phyloP scores from a whole-genome alignment of 768 basidiomycete genomes.

The Trametes villosa region DNA sequence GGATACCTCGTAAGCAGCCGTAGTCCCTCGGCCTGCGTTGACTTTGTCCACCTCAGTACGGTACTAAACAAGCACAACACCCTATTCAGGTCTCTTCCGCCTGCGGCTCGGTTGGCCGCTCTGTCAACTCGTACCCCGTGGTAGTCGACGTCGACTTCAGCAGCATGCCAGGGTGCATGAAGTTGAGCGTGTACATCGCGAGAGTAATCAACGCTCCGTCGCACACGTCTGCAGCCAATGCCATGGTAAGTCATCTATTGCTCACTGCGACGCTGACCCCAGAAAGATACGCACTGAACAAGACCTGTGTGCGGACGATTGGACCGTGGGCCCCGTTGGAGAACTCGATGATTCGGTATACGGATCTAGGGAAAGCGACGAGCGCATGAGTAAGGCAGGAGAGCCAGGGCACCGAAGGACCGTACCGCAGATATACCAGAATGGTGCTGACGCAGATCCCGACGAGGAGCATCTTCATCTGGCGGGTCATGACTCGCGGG shows the following conservation, averaged over 20 bases:
- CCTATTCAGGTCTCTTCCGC: too few relatives aligned
- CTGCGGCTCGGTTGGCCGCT: too few relatives aligned
- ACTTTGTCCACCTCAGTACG: too few relatives aligned
- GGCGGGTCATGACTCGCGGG: slow-evolving; percentile 22
- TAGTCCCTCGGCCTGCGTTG: too few relatives aligned
- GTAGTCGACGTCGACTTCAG: slow-evolving; percentile 23
- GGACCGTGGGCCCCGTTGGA: slow-evolving; percentile 52
- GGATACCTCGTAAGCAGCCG: too few relatives aligned
- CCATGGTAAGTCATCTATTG: neutral
- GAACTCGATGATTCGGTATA: slow-evolving; percentile 57
- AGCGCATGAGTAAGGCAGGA: neutral
- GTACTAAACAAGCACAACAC: too few relatives aligned
- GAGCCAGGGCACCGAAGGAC: slow-evolving; percentile 4
- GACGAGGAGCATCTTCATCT: slow-evolving; percentile 31
- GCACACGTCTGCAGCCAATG: slow-evolving; percentile 45
- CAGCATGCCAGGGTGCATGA: slow-evolving; percentile 48
- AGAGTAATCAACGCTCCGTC: slow-evolving; percentile 53
- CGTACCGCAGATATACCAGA: slow-evolving; percentile 36
- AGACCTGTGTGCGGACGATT: slow-evolving; percentile 50
- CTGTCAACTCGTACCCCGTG: too few relatives aligned
- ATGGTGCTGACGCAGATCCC: slow-evolving; percentile 32
- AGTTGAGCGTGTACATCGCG: slow-evolving; percentile 48
- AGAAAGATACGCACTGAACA: slow-evolving; percentile 43
- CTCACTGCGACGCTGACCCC: neutral
- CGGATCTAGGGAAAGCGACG: slow-evolving; percentile 41